Base-by-base conservation (phyloP, 352 stramenopile genomes). In the Thalassiosira ordinaria region DNA sequence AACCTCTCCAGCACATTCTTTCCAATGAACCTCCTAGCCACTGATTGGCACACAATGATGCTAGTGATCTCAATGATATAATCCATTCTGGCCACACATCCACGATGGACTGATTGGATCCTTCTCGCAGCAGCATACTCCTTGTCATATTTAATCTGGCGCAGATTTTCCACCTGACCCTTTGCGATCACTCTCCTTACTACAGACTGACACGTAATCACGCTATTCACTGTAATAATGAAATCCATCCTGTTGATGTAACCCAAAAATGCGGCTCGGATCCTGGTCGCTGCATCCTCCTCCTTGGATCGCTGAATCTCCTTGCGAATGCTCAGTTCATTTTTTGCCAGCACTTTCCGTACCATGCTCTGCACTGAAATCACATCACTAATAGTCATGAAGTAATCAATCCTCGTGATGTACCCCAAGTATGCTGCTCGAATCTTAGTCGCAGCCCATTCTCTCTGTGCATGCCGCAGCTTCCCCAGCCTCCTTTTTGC, bases 201-300 rank as follows among this genome's bases (percentile, higher is more conserved):
- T 13, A 46, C 35, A 49, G 33, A 64, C 63, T 73, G 63, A 14
- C 27, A 61, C 14, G 46, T 31, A 26, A 73, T 63, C 3, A 62
- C 27, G 35, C n/a, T 33, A 20, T 6, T 35, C 14, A 73, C 52
- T 13, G 22, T 49, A 14, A 61, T 61, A 22, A 62, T 33, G 31
- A 63, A 73, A 27, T 59, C 44, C 29, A 27, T 61, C 31, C 62
- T 61, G 1, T 6, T 29, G 18, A 57, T 13, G 46, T 72, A 60
- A 4, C 62, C 62, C 1, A 56, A 6, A 18, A 62, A 72, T 4
- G 41, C 35, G 11, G 49, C 0, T 39, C 44, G n/a, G 13, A 74
- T 74, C 56, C 29, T 65, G 0, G 65, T 74, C 14, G 66, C 66
- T 22, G 65, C 65, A 47, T 31, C 53, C 16, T 74, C 53, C 27